Percentiles rank a stretch among this genome's conserved stretches.
Evolutionary conservation across 805 yeast genomes (phyloP).

Genomic region (Teunomyces cretensis): DNA sequence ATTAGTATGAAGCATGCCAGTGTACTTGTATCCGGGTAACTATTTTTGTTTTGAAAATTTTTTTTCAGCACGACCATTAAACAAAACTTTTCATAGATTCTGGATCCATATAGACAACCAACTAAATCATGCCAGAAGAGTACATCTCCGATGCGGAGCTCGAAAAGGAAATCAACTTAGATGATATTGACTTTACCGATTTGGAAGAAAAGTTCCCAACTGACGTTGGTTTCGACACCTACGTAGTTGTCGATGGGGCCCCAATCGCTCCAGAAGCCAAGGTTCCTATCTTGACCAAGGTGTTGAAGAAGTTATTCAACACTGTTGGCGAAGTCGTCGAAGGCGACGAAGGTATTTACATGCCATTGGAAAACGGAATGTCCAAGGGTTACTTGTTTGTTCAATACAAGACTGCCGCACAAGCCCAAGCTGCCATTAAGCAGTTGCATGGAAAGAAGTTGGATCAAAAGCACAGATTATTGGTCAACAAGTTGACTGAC

Average conservation of each 20-base stretch:
- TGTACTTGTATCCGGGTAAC: neutral
- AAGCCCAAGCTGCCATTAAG: conserved; percentile 77
- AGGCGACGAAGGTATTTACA: conserved; percentile 63
- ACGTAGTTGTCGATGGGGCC: conserved; percentile 89
- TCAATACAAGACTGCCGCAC: conserved; percentile 66
- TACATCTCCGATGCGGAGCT: conserved; percentile 27
- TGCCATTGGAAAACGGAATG: conserved; percentile 78
- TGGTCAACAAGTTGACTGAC: conserved; percentile 79
- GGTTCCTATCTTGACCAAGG: conserved; percentile 79
- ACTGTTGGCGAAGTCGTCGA: conserved; percentile 70
- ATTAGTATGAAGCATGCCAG: too few relatives aligned
- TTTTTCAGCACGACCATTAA: conserved; percentile 2
- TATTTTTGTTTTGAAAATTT: neutral
- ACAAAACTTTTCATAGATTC: conserved; percentile 1
- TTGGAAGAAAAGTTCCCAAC: conserved; percentile 74
- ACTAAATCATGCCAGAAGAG: conserved; percentile 18
- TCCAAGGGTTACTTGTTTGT: conserved; percentile 87
- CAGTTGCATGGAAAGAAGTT: conserved; percentile 84
- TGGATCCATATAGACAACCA: conserved; percentile 1
- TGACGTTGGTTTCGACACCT: conserved; percentile 64
- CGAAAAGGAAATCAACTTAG: conserved; percentile 39
- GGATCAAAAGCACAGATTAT: conserved; percentile 88
- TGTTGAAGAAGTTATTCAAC: conserved; percentile 75
- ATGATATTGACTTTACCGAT: conserved; percentile 76
- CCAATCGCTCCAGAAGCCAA: conserved; percentile 93